Percentiles rank a stretch among this genome's conserved stretches.
phyloP scores from a whole-genome alignment of 306 rosid species.

The Elaeagnus macrophylla region DNA sequence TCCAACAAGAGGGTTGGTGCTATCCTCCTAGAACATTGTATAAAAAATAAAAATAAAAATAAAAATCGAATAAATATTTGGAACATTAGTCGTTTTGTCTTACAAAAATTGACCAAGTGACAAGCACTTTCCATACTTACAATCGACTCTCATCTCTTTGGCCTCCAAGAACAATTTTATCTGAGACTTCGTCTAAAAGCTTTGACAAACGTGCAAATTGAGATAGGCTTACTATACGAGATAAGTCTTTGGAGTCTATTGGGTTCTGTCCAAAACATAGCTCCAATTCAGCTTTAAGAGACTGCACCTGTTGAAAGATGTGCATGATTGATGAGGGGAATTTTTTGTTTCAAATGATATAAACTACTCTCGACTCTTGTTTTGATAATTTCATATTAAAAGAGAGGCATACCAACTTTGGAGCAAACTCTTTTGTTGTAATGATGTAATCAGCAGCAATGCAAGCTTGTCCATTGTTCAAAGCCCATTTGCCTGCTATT shows the following conservation, averaged over 20 bases:
- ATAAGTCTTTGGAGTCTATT: constrained; percentile 48
- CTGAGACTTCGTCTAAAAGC: constrained; percentile 61
- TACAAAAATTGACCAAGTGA: too few species aligned
- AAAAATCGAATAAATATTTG: too few species aligned
- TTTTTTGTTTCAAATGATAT: too few species aligned
- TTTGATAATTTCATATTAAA: background rate
- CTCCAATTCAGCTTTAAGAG: constrained; percentile 44
- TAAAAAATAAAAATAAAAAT: background rate
- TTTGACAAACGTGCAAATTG: constrained; percentile 50
- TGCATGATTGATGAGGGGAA: too few species aligned
- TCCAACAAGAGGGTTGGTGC: constrained; percentile 70
- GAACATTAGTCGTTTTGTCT: too few species aligned
- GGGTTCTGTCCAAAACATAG: constrained; percentile 48
- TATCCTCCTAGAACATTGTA: constrained; percentile 43
- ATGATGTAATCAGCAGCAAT: constrained; percentile 66
- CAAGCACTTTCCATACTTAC: constrained; percentile 28
- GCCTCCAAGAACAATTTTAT: constrained; percentile 70
- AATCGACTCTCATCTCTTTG: constrained; percentile 52
- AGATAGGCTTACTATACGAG: constrained; percentile 51
- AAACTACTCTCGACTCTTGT: too few species aligned
- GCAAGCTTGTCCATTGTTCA: constrained; percentile 81
- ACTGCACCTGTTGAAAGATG: constrained; percentile 35
- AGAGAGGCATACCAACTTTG: constrained; percentile 43
- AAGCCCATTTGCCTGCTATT: constrained; percentile 73
- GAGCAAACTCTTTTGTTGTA: constrained; percentile 66